phyloP scores from a whole-genome alignment of 441 rosid genomes.

The Jatropha multifida region DNA sequence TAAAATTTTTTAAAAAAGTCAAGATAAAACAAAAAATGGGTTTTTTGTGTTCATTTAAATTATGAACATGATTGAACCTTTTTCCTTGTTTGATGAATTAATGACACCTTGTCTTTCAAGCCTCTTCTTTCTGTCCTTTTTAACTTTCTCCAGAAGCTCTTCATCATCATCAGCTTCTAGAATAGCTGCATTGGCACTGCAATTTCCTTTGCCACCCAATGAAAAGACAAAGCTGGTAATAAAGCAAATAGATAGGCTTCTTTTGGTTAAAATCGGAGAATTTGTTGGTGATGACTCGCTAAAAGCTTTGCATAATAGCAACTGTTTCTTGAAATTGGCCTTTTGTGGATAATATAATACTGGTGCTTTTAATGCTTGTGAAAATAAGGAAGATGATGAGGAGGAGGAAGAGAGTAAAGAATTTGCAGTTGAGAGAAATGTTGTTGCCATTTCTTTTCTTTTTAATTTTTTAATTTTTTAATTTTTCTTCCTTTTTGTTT shows the following conservation, averaged over 20 bases:
- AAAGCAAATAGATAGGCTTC: constrained; percentile 56
- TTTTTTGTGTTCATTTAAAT: not conserved
- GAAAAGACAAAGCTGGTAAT: constrained; percentile 46
- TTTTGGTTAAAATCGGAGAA: constrained; percentile 35
- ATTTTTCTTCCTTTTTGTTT: constrained; percentile 5
- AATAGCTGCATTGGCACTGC: constrained; percentile 67
- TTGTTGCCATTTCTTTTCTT: constrained; percentile 49
- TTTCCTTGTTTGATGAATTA: constrained; percentile 68
- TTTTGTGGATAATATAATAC: constrained; percentile 6
- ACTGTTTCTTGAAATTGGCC: constrained; percentile 31
- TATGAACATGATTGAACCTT: constrained; percentile 39
- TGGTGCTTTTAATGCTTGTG: constrained; percentile 3
- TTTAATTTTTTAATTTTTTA: not conserved
- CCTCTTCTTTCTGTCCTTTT: constrained; percentile 84
- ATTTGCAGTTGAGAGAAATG: constrained; percentile 59
- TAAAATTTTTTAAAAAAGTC: not conserved
- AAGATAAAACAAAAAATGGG: not conserved
- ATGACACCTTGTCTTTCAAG: constrained; percentile 80
- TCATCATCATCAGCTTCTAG: constrained; percentile 92
- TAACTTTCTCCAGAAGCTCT: constrained; percentile 85
- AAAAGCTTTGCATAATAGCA: constrained; percentile 40
- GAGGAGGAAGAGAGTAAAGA: constrained; percentile 44
- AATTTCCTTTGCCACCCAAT: constrained; percentile 32
- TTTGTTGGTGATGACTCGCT: constrained; percentile 23
- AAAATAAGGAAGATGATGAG: constrained; percentile 19